A percentile compares a stretch with the other conserved stretches of the same genome.
Evolutionary conservation across 2,329 filamentous ascomycete species (phyloP).

Genomic region (Cladosporium oxysporum): DNA sequence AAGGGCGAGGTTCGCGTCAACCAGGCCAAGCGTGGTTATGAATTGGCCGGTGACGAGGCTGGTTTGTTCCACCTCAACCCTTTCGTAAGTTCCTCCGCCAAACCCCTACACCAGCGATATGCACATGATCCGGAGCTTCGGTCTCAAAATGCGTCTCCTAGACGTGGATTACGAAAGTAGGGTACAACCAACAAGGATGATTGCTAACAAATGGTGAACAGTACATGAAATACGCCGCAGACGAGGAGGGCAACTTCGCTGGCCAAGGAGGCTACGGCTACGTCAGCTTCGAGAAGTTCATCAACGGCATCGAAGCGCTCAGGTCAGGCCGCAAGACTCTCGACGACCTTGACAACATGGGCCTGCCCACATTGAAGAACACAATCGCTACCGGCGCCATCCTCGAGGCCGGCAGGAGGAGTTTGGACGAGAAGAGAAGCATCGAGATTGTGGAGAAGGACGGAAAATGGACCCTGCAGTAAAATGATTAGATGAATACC

Average conservation of each 20-base stretch:
- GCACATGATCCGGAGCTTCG: too few relatives aligned
- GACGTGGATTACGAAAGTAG: background rate
- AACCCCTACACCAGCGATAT: background rate
- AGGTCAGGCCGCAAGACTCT: constrained; percentile 73
- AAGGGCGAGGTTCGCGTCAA: constrained; percentile 86
- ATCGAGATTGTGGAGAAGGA: constrained; percentile 71
- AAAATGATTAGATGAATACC: constrained; percentile 21
- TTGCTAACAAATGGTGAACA: background rate
- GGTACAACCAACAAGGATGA: background rate
- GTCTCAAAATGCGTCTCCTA: too few relatives aligned
- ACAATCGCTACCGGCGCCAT: constrained; percentile 92
- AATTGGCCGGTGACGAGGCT: constrained; percentile 79
- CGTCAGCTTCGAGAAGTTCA: constrained; percentile 92
- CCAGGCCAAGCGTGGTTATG: constrained; percentile 92
- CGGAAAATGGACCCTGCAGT: constrained; percentile 68
- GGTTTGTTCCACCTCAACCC: constrained; percentile 86
- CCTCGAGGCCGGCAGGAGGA: constrained; percentile 79
- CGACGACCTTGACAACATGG: constrained; percentile 75
- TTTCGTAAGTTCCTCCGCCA: constrained; percentile 18
- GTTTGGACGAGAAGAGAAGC: constrained; percentile 78
- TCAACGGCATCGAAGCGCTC: constrained; percentile 78
- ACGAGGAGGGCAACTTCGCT: constrained; percentile 91
- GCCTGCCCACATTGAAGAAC: constrained; percentile 81
- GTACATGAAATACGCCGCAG: constrained; percentile 68
- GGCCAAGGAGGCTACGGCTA: constrained; percentile 93